These are phyloP conservation scores for Trichoderma brevicompactum DNA, from an alignment of 2,329 filamentous ascomycete genomes.

Conservation along the genomic window DNA sequence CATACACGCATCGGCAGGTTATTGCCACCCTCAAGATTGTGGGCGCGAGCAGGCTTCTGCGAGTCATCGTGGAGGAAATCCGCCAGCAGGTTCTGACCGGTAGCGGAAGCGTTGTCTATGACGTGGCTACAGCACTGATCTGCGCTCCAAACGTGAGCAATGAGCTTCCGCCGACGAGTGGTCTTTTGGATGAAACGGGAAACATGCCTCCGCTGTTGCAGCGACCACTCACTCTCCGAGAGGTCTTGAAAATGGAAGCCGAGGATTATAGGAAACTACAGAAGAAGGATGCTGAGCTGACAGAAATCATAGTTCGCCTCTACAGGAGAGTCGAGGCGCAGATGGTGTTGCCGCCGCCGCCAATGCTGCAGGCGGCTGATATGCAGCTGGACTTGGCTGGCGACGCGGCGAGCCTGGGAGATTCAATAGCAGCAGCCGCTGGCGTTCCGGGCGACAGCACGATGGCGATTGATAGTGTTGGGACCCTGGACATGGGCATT, in stretches of 20 bases:
- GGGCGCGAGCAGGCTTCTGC: slow-evolving; percentile 64
- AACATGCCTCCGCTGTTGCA: slow-evolving; percentile 47
- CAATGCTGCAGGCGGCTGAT: slow-evolving; percentile 50
- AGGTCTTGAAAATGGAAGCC: slow-evolving; percentile 61
- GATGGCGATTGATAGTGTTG: slow-evolving; percentile 48
- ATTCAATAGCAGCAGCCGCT: slow-evolving; percentile 50
- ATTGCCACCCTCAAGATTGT: slow-evolving; percentile 64
- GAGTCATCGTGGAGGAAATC: slow-evolving; percentile 69
- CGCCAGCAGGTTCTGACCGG: slow-evolving; percentile 63
- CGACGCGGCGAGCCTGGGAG: slow-evolving; percentile 45
- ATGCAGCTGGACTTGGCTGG: slow-evolving; percentile 49
- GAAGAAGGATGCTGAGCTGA: slow-evolving; percentile 59
- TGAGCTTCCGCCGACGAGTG: slow-evolving; percentile 42
- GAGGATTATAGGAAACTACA: slow-evolving; percentile 62
- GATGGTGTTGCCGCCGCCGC: slow-evolving; percentile 52
- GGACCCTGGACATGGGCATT: slow-evolving; percentile 53
- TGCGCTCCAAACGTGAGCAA: slow-evolving; percentile 66
- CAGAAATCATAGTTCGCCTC: slow-evolving; percentile 66
- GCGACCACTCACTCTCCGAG: slow-evolving; percentile 60
- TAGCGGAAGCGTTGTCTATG: slow-evolving; percentile 65
- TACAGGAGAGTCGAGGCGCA: slow-evolving; percentile 69
- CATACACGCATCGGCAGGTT: slow-evolving; percentile 74
- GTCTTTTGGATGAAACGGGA: slow-evolving; percentile 43
- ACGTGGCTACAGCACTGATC: slow-evolving; percentile 70
- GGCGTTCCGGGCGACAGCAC: slow-evolving; percentile 46